Evolutionary conservation across 2,329 filamentous ascomycete genomes (phyloP), one percentile per base, ranked within the genome.

Genomic region (Byssothecium circinans): DNA sequence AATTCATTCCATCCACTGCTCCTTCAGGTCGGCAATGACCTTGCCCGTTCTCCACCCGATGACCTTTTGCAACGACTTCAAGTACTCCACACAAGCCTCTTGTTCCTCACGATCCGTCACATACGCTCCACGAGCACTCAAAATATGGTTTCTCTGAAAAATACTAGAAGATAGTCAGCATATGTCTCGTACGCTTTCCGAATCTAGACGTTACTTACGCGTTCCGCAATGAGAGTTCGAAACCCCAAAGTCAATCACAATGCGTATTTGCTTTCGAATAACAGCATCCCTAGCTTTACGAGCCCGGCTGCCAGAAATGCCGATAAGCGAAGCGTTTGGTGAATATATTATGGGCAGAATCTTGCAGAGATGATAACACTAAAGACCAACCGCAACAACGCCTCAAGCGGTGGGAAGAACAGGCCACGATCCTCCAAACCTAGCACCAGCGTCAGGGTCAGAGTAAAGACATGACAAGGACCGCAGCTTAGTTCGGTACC

Each of bases 321-420:
- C 63, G 1, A 65, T 60, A 6, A 61, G 46, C 17, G 56, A 62
- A 11, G 61, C 56, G 19, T 66, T 57, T 1, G 63, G 60, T 1
- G 60, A 66, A 39, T 66, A 66, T 15, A 65, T 60, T 1, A 57
- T 59, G 5, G 66, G 54, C 2, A 67, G 46, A 19, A 67, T 65
- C 46, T 64, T 63, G 50, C 61, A 64, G 3, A 67, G 52, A 19
- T 67, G 62, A 45, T 65, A 65, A 29, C 65, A 65, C 34, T 67
- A 61, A 3, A 66, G 27, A 1, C 62, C 61, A 19, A 67, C 58
- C 17, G 64, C 60, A 14, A 65, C 54, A 2, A 63, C 58, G 12
- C 61, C 62, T 34, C 57, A 53, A 0, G 61, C 44, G 14, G 58
- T 62, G 0, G 57, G 59, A 7, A 66, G 45, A 20, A 49, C 50